A percentile compares a stretch with the other conserved stretches of the same genome.
These are phyloP conservation scores for Atkinsonella texensis DNA, from an alignment of 2,329 filamentous ascomycete genomes.

Conservation along the genomic window DNA sequence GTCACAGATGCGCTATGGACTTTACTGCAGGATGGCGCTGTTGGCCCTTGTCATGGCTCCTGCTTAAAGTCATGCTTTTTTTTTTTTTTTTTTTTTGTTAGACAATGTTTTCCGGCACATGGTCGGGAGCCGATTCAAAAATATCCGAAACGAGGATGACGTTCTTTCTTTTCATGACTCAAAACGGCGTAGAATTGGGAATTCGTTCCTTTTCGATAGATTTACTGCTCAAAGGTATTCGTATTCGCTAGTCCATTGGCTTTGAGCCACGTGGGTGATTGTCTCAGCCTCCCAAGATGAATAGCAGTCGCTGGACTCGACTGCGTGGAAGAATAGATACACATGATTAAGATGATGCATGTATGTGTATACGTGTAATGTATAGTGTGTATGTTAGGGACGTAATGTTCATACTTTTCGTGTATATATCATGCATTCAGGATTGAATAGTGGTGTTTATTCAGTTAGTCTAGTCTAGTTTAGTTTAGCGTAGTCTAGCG, in stretches of 20 bases:
- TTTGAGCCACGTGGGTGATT: neutral
- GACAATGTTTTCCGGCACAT: neutral
- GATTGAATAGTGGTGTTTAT: neutral
- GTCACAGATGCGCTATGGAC: conserved; percentile 82
- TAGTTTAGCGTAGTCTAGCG: neutral
- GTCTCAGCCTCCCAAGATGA: neutral
- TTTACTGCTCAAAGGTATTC: conserved; percentile 4
- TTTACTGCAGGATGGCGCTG: conserved; percentile 96
- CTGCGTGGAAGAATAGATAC: conserved; percentile 4
- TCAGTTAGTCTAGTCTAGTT: neutral
- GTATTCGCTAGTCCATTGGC: neutral
- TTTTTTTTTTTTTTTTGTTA: neutral
- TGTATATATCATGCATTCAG: neutral
- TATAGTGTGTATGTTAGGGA: neutral
- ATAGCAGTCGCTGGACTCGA: conserved; percentile 6
- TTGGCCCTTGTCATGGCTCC: conserved; percentile 74
- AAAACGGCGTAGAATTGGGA: conserved; percentile 2
- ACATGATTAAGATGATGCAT: conserved; percentile 1
- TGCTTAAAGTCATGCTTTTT: conserved; percentile 5
- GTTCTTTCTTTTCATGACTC: neutral
- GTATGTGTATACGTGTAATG: neutral
- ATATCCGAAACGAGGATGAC: neutral
- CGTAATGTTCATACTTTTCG: neutral
- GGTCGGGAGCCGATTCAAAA: neutral
- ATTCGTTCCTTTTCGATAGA: conserved; percentile 2